phyloP scores from a whole-genome alignment of 2,329 filamentous ascomycete genomes.

The Annulohypoxylon truncatum region DNA sequence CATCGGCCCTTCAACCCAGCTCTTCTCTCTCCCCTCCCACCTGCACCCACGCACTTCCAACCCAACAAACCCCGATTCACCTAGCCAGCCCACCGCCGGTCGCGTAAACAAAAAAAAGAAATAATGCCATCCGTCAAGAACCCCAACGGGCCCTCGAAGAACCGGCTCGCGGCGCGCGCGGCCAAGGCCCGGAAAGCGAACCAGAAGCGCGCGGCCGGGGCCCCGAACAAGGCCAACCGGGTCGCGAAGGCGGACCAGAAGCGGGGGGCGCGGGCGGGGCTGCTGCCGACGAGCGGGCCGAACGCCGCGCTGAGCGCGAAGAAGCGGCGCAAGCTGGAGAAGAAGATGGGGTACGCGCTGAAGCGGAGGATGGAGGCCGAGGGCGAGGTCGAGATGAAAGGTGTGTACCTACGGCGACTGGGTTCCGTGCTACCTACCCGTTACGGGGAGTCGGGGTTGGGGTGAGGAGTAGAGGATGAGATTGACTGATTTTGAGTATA shows the following conservation, averaged over 20 bases:
- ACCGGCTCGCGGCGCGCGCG: conserved; percentile 61
- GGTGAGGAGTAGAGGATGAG: not conserved
- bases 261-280: conserved; percentile 63
- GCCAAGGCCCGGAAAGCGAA: conserved; percentile 58
- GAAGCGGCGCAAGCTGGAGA: conserved; percentile 67
- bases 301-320: conserved; percentile 63
- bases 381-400: conserved; percentile 52
- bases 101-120: too few species aligned
- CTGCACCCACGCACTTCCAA: not conserved
- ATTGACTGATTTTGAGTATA: conserved; percentile 7
- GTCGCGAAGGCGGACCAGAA: conserved; percentile 48
- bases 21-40: not conserved
- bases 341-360: conserved; percentile 63
- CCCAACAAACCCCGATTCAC: not conserved
- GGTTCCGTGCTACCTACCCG: too few species aligned
- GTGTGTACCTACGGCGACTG: conserved; percentile 34
- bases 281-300: conserved; percentile 68
- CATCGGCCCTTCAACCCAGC: not conserved
- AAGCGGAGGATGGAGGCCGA: conserved; percentile 51
- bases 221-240: conserved; percentile 19
- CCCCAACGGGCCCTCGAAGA: conserved; percentile 67
- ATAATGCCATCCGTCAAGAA: conserved; percentile 65
- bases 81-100: conserved; percentile 46
- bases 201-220: conserved; percentile 55
- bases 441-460: not conserved